A percentile compares a stretch with the other conserved stretches of the same genome.
Evolutionary conservation across 805 yeast genomes (phyloP).

Genomic region (Candida verbasci): DNA sequence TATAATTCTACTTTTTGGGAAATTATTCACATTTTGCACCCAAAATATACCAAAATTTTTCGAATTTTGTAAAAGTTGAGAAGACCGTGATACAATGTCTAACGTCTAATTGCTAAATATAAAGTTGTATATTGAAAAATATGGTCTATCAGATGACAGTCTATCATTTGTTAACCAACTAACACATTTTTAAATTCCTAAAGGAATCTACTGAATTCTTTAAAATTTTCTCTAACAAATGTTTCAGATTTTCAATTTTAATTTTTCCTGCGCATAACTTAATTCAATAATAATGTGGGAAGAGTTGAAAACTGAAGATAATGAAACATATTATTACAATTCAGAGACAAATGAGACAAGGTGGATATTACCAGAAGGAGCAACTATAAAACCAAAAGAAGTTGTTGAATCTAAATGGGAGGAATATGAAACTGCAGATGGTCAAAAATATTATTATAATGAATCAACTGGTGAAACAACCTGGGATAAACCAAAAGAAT

Average conservation of each 20-base stretch:
- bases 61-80: too few species aligned
- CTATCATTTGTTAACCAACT: too few species aligned
- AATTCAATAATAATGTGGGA: slow-evolving; percentile 48
- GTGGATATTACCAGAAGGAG: slow-evolving; percentile 75
- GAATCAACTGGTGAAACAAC: slow-evolving; percentile 59
- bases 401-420: slow-evolving; percentile 23
- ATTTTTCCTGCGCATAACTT: background rate
- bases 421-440: slow-evolving; percentile 49
- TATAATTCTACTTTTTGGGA: too few species aligned
- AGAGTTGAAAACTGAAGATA: slow-evolving; percentile 58
- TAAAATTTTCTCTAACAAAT: too few species aligned
- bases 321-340: slow-evolving; percentile 70
- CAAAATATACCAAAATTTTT: too few species aligned
- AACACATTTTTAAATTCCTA: too few species aligned
- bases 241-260: background rate
- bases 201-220: too few species aligned
- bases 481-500: slow-evolving; percentile 73
- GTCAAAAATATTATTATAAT: slow-evolving; percentile 67
- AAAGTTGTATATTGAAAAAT: too few species aligned
- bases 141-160: too few species aligned
- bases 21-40: too few species aligned
- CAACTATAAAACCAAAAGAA: slow-evolving; percentile 9
- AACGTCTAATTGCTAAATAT: too few species aligned
- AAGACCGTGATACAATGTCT: too few species aligned
- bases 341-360: slow-evolving; percentile 60